Base-by-base conservation (phyloP, 2,329 filamentous ascomycete genomes). In the Trichoderma koningiopsis region DNA sequence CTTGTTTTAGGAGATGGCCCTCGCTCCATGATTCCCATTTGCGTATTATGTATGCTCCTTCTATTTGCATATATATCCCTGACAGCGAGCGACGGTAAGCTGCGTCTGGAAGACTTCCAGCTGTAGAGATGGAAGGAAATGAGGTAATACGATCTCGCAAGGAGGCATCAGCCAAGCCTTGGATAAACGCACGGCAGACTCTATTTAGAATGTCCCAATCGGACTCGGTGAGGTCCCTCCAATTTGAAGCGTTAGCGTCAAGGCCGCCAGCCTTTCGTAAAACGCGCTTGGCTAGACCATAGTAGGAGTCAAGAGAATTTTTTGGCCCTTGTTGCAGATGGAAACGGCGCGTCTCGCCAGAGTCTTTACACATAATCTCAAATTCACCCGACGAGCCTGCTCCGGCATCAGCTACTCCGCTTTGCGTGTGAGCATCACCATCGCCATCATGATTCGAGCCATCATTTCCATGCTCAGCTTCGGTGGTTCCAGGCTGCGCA, bases 41-140 rank as follows among this genome's bases (percentile, higher is more conserved):
- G 74, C 85, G 81, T 1, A 85, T 79, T 27, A 88, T 75, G 24
- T 79, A 78, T 73, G 90, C 88, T 8, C 88, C 88, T 73, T 90
- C 88, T 2, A 83, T 77, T 71, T 89, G 86, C 16, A 79, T 83
- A 70, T 80, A 83, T 2, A 88, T 81, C 0, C 86, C 86, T n/a
- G 81, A 77, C 0, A 90, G 81, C 4, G 87, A 86, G 49, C 85
- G 83, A 68, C 80, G 77, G 61, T 76, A 77, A 6, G 77, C 72
- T 2, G 71, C 63, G 2, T 75, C 74, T 0, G 75, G 66, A 11
- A n/a, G 27, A 1, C 70, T 62, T 10, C 76, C 70, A 16, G 75
- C 76, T 35, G 81, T 81, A 6, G 78, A 75, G 7, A 89, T 80
- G 2, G 87, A 87, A n/a, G 79, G 80, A 65, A 83, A 86, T 5